These are phyloP conservation scores for Elsinoe australis DNA, from an alignment of 2,329 filamentous ascomycete genomes.

Conservation along the genomic window DNA sequence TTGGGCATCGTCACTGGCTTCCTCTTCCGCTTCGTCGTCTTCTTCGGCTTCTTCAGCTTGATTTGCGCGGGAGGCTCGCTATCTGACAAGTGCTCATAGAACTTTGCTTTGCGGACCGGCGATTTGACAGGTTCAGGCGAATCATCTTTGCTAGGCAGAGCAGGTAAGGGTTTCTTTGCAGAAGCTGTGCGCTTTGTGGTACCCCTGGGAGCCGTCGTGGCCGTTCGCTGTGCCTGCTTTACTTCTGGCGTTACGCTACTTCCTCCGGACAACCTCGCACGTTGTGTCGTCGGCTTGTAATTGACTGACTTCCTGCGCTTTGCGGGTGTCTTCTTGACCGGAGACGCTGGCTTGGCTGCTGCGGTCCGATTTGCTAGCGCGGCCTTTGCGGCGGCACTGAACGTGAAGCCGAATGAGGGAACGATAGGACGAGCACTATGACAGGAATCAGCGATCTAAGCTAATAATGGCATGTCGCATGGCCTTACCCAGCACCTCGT, in stretches of 20 bases:
- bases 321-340: not conserved
- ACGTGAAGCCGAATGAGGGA: conserved; percentile 14
- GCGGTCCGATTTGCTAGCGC: not conserved
- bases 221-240: not conserved
- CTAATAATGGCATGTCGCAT: too few relatives aligned
- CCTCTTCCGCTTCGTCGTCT: conserved; percentile 2
- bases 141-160: not conserved
- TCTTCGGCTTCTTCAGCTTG: conserved; percentile 8
- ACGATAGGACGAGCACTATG: not conserved
- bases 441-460: too few relatives aligned
- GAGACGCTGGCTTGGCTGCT: not conserved
- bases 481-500: conserved; percentile 19
- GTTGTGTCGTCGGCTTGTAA: conserved; percentile 1
- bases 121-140: not conserved
- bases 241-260: not conserved
- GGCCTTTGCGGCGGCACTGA: conserved; percentile 1
- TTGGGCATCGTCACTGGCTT: conserved; percentile 9
- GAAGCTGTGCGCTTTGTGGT: not conserved
- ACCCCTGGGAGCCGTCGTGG: not conserved
- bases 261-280: not conserved
- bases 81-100: conserved; percentile 16
- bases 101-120: conserved; percentile 14
- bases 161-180: not conserved
- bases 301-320: conserved; percentile 8
- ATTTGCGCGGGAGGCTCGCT: not conserved